phyloP scores from a whole-genome alignment of 768 basidiomycete species.

The Lactarius tabidus region DNA sequence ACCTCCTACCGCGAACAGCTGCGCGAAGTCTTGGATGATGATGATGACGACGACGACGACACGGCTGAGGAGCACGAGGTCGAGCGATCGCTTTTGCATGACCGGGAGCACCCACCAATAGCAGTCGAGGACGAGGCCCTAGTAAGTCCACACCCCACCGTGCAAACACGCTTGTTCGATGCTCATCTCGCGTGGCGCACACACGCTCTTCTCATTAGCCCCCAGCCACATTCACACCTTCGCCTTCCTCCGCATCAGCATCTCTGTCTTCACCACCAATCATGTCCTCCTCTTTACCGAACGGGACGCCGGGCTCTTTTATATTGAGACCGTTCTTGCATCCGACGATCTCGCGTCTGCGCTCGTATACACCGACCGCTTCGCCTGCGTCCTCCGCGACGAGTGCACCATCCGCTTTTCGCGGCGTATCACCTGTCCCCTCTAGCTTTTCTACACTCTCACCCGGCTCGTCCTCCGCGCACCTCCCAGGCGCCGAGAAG shows the following conservation, averaged over 20 bases:
- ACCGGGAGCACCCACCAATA: slow-evolving; percentile 18
- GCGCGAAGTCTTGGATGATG: slow-evolving; percentile 66
- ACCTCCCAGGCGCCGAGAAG: slow-evolving; percentile 28
- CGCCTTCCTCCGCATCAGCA: slow-evolving; percentile 35
- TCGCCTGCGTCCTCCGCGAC: slow-evolving; percentile 41
- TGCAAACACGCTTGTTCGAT: slow-evolving; percentile 26
- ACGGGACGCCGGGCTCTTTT: slow-evolving; percentile 31
- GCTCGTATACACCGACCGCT: slow-evolving; percentile 56
- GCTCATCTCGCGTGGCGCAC: slow-evolving; percentile 32
- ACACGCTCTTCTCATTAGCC: slow-evolving; percentile 25
- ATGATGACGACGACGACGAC: slow-evolving; percentile 39
- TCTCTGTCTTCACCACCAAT: slow-evolving; percentile 38
- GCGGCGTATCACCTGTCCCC: slow-evolving; percentile 48
- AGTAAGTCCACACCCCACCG: slow-evolving; percentile 35
- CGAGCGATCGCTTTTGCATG: slow-evolving; percentile 43
- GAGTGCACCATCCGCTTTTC: slow-evolving; percentile 40
- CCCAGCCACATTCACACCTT: slow-evolving; percentile 27
- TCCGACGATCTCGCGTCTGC: slow-evolving; percentile 74
- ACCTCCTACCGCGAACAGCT: slow-evolving; percentile 64
- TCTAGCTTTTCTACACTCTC: slow-evolving; percentile 73
- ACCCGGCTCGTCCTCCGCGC: slow-evolving; percentile 50
- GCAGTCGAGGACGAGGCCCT: slow-evolving; percentile 14
- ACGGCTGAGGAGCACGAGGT: slow-evolving; percentile 44
- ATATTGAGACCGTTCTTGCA: slow-evolving; percentile 53
- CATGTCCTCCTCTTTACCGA: slow-evolving; percentile 36